Base-by-base conservation (phyloP, 2,329 filamentous ascomycete species). In the Botryotinia globosa region DNA sequence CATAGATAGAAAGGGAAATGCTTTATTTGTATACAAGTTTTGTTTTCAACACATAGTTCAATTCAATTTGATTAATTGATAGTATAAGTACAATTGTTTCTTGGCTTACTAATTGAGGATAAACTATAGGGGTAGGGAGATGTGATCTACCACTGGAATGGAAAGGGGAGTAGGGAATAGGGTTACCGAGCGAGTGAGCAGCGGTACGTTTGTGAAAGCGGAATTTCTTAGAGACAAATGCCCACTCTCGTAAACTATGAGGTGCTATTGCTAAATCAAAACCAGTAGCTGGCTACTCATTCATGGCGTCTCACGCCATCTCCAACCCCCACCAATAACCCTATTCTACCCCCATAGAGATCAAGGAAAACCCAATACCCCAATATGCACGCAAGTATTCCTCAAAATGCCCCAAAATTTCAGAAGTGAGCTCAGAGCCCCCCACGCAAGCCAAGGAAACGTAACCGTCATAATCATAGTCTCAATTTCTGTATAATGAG, bases 1-100 rank as follows among this genome's bases (percentile, higher is more conserved):
- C 5, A 66, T n/a, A 62, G 34, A 62, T 63, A 63, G 67, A 72
- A 61, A 34, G 48, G 61, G 8, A 48, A 63, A 66, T 58, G 9
- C 39, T 67, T 42, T 67, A 29, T 56, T 72, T 72, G 62, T 72
- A 71, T 48, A 67, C n/a, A 68, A 58, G 45, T 73, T 63, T n/a
- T 64, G 59, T 61, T 73, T 73, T 39, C 22, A 56, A 65, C 22
- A 48, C 54, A 34, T 48, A 64, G 45, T 54, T 66, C 32, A 66
- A n/a, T 66, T 54, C 32, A 29, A 54, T 39, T 45, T 18, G 34
- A 54, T 66, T 39, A 29, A 51, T 66, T n/a, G 64, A 67, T 56
- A n/a, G 59, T 62, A 62, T 14, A 63, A 56, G 65, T 68, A 67
- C n/a, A 56, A 32, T 56, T 32, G 18, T 67, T 56, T 25, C 34